Conservation (phyloP, 768 basidiomycete genomes). For the Phaffia australis region DNA sequence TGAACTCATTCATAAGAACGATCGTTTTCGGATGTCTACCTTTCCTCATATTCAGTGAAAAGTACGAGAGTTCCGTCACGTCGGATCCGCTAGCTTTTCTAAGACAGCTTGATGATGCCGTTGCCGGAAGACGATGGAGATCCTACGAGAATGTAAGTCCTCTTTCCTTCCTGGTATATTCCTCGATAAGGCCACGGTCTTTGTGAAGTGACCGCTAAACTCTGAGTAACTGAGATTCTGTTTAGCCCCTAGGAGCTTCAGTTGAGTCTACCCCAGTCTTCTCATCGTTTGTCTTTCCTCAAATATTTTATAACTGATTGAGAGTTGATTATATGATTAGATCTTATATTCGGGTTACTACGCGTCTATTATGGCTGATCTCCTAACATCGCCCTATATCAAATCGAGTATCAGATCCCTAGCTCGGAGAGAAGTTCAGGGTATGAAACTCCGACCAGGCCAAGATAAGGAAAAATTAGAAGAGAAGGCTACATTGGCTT, state of each 20-base stretch:
- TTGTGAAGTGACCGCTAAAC: background rate
- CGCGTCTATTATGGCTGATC: background rate
- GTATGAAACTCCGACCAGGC: background rate
- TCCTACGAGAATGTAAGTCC: conserved; percentile 9
- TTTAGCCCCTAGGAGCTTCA: conserved; percentile 11
- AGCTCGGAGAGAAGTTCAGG: conserved; percentile 7
- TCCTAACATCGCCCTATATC: conserved; percentile 5
- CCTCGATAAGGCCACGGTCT: background rate
- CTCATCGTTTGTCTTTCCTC: background rate
- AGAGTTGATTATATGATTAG: background rate
- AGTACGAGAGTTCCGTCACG: background rate
- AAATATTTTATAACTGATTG: background rate
- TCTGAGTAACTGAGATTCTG: background rate
- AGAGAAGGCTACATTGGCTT: background rate
- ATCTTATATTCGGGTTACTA: conserved; percentile 13
- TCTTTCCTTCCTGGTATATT: background rate
- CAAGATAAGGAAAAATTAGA: background rate
- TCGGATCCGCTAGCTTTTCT: conserved; percentile 12
- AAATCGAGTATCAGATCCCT: background rate
- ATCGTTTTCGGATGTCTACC: background rate
- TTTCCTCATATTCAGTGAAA: background rate
- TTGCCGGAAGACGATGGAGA: conserved; percentile 7
- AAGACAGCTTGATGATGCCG: conserved; percentile 8
- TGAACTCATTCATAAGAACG: background rate
- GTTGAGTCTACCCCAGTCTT: background rate